Conservation (phyloP, 495 filamentous ascomycete genomes). For the Xeromyces bisporus region DNA sequence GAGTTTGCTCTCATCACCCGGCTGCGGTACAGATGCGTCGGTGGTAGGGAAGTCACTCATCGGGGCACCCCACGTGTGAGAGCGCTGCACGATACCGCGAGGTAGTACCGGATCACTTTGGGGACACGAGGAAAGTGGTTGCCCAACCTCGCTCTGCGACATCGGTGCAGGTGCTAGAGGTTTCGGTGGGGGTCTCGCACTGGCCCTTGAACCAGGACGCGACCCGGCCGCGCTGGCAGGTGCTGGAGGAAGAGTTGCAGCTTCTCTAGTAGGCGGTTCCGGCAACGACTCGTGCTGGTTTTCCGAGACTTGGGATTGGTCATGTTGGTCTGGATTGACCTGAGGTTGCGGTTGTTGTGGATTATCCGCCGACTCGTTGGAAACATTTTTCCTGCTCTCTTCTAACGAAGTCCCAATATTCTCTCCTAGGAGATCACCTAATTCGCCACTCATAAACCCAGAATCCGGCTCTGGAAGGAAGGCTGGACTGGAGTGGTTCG, state of each 20-base stretch:
- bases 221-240: slow-evolving; percentile 14
- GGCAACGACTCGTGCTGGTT: slow-evolving; percentile 8
- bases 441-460: slow-evolving; percentile 61
- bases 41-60: slow-evolving; percentile 23
- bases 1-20: slow-evolving; percentile 13
- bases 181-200: slow-evolving; percentile 21
- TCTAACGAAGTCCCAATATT: slow-evolving; percentile 27
- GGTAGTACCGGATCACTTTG: slow-evolving; percentile 41
- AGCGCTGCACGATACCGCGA: slow-evolving; percentile 22
- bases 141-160: slow-evolving; percentile 19
- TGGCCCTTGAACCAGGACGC: slow-evolving; percentile 22
- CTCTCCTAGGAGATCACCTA: slow-evolving; percentile 42
- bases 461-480: slow-evolving; percentile 55
- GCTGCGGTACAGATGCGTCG: slow-evolving; percentile 16
- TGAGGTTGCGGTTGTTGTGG: no score
- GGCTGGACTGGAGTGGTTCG: slow-evolving; percentile 51
- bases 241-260: slow-evolving; percentile 9
- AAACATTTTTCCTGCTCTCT: slow-evolving; percentile 12
- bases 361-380: slow-evolving; percentile 23
- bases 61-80: slow-evolving; percentile 30
- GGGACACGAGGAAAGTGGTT: slow-evolving; percentile 26
- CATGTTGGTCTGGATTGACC: no score
- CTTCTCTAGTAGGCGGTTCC: slow-evolving; percentile 5
- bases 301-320: no score
- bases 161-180: slow-evolving; percentile 24